Base-by-base conservation (phyloP, 1,139 yeast species). In the Scheffersomyces cryptocercus region DNA sequence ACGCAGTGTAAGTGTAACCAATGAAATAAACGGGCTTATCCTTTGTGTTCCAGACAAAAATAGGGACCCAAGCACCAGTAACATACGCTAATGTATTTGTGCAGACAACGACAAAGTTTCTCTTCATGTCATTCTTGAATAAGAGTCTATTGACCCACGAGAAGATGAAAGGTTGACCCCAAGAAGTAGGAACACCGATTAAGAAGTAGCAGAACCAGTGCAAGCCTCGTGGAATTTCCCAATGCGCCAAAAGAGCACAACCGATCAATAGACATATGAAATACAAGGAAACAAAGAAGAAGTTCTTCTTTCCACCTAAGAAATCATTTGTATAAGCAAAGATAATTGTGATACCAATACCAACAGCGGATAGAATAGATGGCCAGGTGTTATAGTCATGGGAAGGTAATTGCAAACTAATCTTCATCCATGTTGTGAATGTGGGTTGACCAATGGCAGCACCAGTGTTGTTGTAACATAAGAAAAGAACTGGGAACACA, bases 371-470 rank as follows among this genome's bases (percentile, higher is more conserved):
- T n/a, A 73, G 52, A 6, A 72, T 65, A 0, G 83, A 68, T 4
- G 84, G 83, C 45, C 68, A 77, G 5, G 70, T 69, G 52, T 79
- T 79, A 55, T 78, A 79, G 28, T 62, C 54, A 9, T 58, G 57
- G 0, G 79, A 64, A 0, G 75, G 60, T 40, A 74, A 60, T 16
- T 67, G 58, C 41, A 77, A 57, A n/a, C 60, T 63, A 10, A 53
- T 43, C 54, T 78, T 79, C 71, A 80, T 75, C 82, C 82, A 80
- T 7, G 74, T 62, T 43, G 77, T 75, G 54, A 79, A 77, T 0
- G 82, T 68, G 1, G 82, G 82, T 51, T 77, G 80, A 9, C 58
- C 29, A 14, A 38, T 56, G 8, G 81, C 78, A 24, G 70, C 51
- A 58, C 79, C 64, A 3, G 75, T 39, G 51, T 77, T 77, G 56